Percentiles rank a stretch among this genome's conserved stretches.
Conservation (phyloP, 148 eudicot genomes). For the Drosera capensis region DNA sequence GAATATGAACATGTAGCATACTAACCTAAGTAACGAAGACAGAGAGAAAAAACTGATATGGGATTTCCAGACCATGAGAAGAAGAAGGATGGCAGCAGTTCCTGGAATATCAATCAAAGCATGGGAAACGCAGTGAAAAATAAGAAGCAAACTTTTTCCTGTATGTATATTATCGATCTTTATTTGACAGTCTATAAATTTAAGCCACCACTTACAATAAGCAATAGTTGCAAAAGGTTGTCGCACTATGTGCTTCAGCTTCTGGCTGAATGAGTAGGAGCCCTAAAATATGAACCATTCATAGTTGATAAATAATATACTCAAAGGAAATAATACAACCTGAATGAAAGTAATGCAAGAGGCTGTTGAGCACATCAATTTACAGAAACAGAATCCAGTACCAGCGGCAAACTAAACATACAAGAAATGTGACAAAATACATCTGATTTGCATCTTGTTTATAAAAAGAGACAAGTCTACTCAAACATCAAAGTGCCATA, state of each 20-base stretch:
- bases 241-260: conserved; percentile 81
- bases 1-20: neutral
- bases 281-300: conserved; percentile 40
- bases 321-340: neutral
- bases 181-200: neutral
- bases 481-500: no score
- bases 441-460: no score
- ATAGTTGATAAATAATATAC: neutral
- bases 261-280: conserved; percentile 87
- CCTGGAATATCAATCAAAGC: conserved; percentile 27
- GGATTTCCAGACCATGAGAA: conserved; percentile 79
- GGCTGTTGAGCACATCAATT: no score
- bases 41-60: conserved; percentile 57
- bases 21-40: conserved; percentile 57
- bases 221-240: conserved; percentile 73
- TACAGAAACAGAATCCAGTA: no score
- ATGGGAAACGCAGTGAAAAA: conserved; percentile 1
- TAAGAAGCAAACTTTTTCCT: neutral
- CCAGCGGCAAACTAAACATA: no score
- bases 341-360: no score
- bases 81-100: conserved; percentile 89
- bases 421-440: no score
- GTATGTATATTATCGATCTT: no score
- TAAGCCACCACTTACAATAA: conserved; percentile 46
- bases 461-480: no score